phyloP scores from a whole-genome alignment of 441 rosid genomes.

The Mallotus japonicus region DNA sequence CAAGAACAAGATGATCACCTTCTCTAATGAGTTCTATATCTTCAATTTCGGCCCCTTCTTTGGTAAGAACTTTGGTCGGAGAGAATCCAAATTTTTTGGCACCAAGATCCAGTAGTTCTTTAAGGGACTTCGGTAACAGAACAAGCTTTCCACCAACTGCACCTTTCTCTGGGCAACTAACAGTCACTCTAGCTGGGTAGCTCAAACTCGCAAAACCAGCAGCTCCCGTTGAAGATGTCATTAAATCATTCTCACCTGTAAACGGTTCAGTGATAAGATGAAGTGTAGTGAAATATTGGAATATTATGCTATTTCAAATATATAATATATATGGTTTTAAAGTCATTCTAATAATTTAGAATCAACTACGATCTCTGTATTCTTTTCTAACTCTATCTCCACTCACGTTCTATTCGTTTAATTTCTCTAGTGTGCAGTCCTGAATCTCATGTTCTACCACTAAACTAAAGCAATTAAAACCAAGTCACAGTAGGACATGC shows the following conservation, averaged over 20 bases:
- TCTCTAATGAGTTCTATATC: slow-evolving; percentile 75
- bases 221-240: slow-evolving; percentile 22
- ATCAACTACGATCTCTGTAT: no score
- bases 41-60: slow-evolving; percentile 77
- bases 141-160: slow-evolving; percentile 51
- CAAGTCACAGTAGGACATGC: neutral
- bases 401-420: neutral
- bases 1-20: slow-evolving; percentile 71
- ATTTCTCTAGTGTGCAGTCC: neutral
- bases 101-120: slow-evolving; percentile 58
- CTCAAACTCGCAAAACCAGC: slow-evolving; percentile 21
- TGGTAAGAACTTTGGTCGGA: slow-evolving; percentile 47
- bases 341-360: no score
- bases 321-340: no score
- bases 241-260: slow-evolving; percentile 43
- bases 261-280: neutral
- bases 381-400: neutral
- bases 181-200: slow-evolving; percentile 51
- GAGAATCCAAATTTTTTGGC: slow-evolving; percentile 53
- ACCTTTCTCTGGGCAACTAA: slow-evolving; percentile 55
- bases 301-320: neutral
- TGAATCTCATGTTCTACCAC: neutral
- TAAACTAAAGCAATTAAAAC: neutral
- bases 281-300: neutral
- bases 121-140: slow-evolving; percentile 54